Conservation (phyloP, 2,329 filamentous ascomycete species). For the Xylariaceae sp. region DNA sequence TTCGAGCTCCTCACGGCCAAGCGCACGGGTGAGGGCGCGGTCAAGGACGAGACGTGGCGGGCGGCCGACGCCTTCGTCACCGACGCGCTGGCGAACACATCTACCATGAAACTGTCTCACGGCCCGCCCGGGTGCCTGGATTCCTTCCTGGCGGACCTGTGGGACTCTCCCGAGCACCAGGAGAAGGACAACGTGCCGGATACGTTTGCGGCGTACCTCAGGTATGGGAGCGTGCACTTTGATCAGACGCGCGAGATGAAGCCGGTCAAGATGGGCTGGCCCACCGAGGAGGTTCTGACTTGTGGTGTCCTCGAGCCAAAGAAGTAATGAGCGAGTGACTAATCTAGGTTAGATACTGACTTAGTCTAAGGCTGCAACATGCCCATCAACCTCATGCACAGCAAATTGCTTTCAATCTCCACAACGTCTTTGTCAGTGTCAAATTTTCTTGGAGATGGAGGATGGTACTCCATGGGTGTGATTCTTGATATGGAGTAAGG, state of each 20-base stretch:
- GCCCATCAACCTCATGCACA: too few species aligned
- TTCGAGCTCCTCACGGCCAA: slow-evolving; percentile 29
- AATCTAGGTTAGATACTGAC: too few species aligned
- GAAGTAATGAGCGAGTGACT: not conserved
- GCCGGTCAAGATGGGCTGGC: slow-evolving; percentile 21
- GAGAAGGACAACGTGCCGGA: slow-evolving; percentile 27
- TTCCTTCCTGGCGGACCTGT: slow-evolving; percentile 29
- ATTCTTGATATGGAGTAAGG: too few species aligned
- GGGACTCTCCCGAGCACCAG: slow-evolving; percentile 29
- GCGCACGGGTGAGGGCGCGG: slow-evolving; percentile 20
- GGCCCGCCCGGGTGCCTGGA: slow-evolving; percentile 25
- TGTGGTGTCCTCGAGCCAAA: slow-evolving; percentile 24
- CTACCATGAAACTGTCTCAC: slow-evolving; percentile 33
- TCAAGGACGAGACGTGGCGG: slow-evolving; percentile 25
- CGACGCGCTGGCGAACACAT: slow-evolving; percentile 29
- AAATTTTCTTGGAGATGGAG: too few species aligned
- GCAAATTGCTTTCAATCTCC: too few species aligned
- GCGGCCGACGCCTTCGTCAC: slow-evolving; percentile 27
- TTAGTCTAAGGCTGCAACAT: too few species aligned
- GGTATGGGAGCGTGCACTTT: slow-evolving; percentile 28
- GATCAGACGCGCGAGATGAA: slow-evolving; percentile 25
- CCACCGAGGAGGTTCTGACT: slow-evolving; percentile 21
- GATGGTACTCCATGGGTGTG: too few species aligned
- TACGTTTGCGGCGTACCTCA: slow-evolving; percentile 28
- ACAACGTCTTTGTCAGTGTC: too few species aligned